These are phyloP conservation scores for Parascedosporium putredinis DNA, from an alignment of 2,329 filamentous ascomycete species.

Conservation along the genomic window DNA sequence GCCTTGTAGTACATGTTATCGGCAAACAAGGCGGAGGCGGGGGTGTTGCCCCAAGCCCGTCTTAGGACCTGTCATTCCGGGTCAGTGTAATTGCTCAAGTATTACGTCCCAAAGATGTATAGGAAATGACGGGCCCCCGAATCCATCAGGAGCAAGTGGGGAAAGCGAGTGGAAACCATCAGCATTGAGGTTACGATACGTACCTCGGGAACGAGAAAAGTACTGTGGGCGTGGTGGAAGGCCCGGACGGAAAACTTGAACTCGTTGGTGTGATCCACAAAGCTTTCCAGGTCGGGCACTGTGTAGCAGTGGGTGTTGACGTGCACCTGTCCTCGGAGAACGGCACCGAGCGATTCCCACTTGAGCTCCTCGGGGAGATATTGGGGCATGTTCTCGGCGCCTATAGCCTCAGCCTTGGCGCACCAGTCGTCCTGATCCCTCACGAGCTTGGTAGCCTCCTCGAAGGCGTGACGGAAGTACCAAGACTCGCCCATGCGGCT, in stretches of 20 bases:
- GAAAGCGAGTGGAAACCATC: background rate
- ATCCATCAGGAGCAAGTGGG: no score
- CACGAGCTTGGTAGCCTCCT: conserved; percentile 47
- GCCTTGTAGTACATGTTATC: conserved; percentile 66
- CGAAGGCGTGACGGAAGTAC: conserved; percentile 58
- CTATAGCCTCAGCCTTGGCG: conserved; percentile 37
- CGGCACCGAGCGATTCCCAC: conserved; percentile 54
- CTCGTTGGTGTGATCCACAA: conserved; percentile 61
- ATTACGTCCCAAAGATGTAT: no score
- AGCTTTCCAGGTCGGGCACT: conserved; percentile 56
- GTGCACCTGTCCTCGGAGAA: conserved; percentile 55
- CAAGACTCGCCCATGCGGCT: conserved; percentile 60
- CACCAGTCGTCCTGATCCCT: conserved; percentile 61
- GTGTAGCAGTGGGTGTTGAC: conserved; percentile 67
- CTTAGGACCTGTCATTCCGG: conserved; percentile 39
- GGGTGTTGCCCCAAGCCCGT: conserved; percentile 42
- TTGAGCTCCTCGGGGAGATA: conserved; percentile 53
- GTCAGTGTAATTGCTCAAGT: background rate
- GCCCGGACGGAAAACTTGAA: conserved; percentile 57
- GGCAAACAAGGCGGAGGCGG: conserved; percentile 55
- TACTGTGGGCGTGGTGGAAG: conserved; percentile 62
- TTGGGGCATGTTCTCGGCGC: conserved; percentile 37
- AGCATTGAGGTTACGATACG: conserved; percentile 9
- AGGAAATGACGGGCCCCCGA: no score
- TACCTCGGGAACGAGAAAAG: conserved; percentile 55